phyloP scores from a whole-genome alignment of 2,329 filamentous ascomycete genomes.

The Monosporascus cannonballus region DNA sequence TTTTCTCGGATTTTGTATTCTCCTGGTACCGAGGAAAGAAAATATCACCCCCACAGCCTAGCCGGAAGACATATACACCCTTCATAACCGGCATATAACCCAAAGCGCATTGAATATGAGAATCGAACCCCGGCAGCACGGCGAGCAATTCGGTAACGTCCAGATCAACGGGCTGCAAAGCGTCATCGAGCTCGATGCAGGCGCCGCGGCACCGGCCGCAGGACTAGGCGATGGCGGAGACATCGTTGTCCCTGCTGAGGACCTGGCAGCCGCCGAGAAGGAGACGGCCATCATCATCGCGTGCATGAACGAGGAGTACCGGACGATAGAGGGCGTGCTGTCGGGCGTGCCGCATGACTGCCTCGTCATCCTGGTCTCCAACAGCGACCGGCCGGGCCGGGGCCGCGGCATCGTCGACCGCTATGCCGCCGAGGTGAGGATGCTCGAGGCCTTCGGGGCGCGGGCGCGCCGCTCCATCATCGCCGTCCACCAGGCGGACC shows the following conservation, averaged over 20 bases:
- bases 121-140: neutral
- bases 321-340: conserved; percentile 21
- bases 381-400: conserved; percentile 10
- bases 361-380: conserved; percentile 25
- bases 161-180: conserved; percentile 1
- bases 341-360: conserved; percentile 22
- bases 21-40: neutral
- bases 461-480: conserved; percentile 14
- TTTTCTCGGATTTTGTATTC: neutral
- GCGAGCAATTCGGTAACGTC: conserved; percentile 1
- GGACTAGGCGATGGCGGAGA: neutral
- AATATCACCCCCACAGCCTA: neutral
- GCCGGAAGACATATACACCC: neutral
- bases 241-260: neutral
- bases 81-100: neutral
- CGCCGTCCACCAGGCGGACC: conserved; percentile 24
- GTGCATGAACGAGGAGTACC: conserved; percentile 24
- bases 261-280: neutral
- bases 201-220: neutral
- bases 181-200: conserved; percentile 2
- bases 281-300: conserved; percentile 25
- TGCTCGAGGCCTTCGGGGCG: conserved; percentile 14
- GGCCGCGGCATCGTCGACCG: conserved; percentile 2
- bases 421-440: conserved; percentile 15
- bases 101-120: neutral